These are phyloP conservation scores for Garcia nutans DNA, from an alignment of 345 rosid genomes.

Conservation along the genomic window DNA sequence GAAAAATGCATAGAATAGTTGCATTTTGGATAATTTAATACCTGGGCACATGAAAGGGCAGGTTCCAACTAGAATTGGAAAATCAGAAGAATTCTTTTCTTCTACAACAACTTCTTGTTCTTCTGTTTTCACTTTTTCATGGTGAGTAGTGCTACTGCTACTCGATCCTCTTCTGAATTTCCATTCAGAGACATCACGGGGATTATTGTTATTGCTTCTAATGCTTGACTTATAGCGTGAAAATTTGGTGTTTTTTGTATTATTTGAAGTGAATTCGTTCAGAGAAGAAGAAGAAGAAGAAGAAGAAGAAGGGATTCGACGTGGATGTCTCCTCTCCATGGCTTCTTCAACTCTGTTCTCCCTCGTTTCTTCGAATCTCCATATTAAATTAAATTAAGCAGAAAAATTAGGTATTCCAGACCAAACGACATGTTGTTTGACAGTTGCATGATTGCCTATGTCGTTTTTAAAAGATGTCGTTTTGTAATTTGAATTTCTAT, in stretches of 20 bases:
- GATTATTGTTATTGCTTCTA: neutral
- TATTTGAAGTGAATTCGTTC: neutral
- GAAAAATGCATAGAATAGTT: neutral
- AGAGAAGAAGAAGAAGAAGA: neutral
- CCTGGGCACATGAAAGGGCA: constrained; percentile 95
- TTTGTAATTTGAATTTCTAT: too few relatives aligned
- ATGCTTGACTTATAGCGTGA: neutral
- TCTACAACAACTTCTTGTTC: constrained; percentile 1
- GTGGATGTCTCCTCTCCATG: constrained; percentile 11
- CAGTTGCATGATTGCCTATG: too few relatives aligned
- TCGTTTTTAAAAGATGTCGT: too few relatives aligned
- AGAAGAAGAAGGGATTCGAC: neutral
- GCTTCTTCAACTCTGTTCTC: neutral
- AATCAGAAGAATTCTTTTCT: constrained; percentile 3
- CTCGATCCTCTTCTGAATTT: neutral
- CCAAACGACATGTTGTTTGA: too few relatives aligned
- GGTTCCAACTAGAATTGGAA: constrained; percentile 52
- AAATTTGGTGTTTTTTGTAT: neutral
- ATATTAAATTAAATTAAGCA: neutral
- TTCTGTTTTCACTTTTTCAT: neutral
- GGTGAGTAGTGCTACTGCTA: neutral
- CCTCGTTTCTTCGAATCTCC: neutral
- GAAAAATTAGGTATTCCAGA: too few relatives aligned
- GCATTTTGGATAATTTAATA: constrained; percentile 12
- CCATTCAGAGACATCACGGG: neutral